Base-by-base conservation (phyloP, 345 rosid species). In the Heritiera littoralis region DNA sequence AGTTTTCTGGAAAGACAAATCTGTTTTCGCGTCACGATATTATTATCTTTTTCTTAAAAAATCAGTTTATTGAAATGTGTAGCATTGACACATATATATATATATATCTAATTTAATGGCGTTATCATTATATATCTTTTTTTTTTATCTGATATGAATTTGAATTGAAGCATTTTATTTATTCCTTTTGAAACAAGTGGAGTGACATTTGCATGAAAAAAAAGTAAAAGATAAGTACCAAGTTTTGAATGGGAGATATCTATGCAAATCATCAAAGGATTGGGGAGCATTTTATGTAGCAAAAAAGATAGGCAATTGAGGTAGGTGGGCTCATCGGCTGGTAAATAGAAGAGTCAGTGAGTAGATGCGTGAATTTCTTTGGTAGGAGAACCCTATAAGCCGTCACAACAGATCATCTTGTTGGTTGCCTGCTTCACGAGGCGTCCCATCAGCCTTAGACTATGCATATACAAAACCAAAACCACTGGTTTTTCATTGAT, bases 371-470 rank as follows among this genome's bases (percentile, higher is more conserved):
- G 63, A 58, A 58, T 58, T 58, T 58, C 63, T n/a, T 20, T 23
- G 60, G 61, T 56, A n/a, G 40, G 40, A 28, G 66, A 49, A 9
- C 17, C 35, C 56, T 70, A 70, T 48, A 28, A 71, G 60, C 75
- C 43, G 75, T 51, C 74, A 48, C 58, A 7, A 14, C 54, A 32
- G 74, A 8, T 43, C 41, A 30, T 49, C 75, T 49, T 51, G 41
- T 35, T 72, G 75, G 61, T 14, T 70, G 18, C 46, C 9, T 70
- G 28, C 58, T 48, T 28, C 59, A 30, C 15, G 60, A 71, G 45
- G 61, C 7, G 75, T 72, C 75, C 75, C 61, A 52, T 72, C 75
- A 17, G 7, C 61, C 23, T 52, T 52, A 30, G 28, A 30, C 9
- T 72, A 52, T 72, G 61, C 58, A 15, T 72, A 15, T 15, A 51